Base-by-base conservation (phyloP, 495 filamentous ascomycete genomes). In the Daldinia grandis region DNA sequence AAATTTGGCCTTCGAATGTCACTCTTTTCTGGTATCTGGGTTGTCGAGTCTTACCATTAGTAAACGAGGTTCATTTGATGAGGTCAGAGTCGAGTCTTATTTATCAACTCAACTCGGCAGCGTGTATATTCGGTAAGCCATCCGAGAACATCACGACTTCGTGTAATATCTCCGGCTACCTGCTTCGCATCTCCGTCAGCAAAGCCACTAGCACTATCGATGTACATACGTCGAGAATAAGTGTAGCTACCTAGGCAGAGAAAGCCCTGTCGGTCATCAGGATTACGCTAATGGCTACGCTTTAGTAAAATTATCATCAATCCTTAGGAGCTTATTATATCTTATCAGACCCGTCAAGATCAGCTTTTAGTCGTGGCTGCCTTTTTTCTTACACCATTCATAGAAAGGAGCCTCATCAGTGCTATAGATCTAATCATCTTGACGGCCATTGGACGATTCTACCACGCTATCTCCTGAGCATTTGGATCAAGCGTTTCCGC, bases 401-500 rank as follows among this genome's bases (percentile, higher is more conserved):
- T 62, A 64, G 60, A 5, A 10, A 57, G 35, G 31, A 8, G 17
- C 33, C 37, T 31, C 44, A 42, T 28, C 15, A 5, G 25, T 62
- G 3, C 21, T 31, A 42, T 35, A 28, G 3, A 38, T 27, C 27
- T 28, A 57, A 59, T 64, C 21, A 42, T 37, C 49, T 40, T 30
- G 19, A 59, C 24, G 37, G 28, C 24, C 38, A 68, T 68, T 68
- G 64, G 69, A 24, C 38, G n/a, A 17, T 8, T 4, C 49, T 28
- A 15, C 0, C 35, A 42, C 49, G 28, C 40, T 27, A 58, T 66
- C 51, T 37, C 12, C 35, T 31, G 53, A 65, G 42, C 10, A 61
- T 33, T 33, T 56, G 51, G 58, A 58, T 58, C 61, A 15, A 35
- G 10, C 65, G 38, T 66, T 35, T 65, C 70, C 64, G 60, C 30